These are phyloP conservation scores for Mucor piriformis DNA, from an alignment of 371 early-diverging fungal genomes.

Conservation along the genomic window DNA sequence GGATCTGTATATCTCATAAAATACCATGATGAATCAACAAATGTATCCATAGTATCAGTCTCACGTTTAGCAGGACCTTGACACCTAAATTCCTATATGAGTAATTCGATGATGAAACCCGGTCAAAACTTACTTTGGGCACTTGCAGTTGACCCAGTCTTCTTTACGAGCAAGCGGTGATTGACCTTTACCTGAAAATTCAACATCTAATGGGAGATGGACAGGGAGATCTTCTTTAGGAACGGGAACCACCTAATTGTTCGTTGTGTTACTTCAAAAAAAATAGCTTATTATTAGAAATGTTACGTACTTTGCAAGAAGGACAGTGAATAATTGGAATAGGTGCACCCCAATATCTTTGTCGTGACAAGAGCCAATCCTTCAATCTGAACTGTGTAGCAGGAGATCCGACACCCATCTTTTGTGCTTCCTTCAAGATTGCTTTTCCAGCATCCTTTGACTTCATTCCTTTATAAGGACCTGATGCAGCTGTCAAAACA, in stretches of 20 bases:
- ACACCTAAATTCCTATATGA: conserved; percentile 48
- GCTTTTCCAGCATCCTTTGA: conserved; percentile 63
- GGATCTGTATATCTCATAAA: conserved; percentile 86
- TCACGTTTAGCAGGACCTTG: conserved; percentile 78
- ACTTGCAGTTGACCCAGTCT: conserved; percentile 68
- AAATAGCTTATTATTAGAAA: too few species aligned
- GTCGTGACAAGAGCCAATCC: conserved; percentile 98
- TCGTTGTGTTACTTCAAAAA: too few species aligned
- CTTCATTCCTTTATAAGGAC: conserved; percentile 60
- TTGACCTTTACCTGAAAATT: conserved; percentile 71
- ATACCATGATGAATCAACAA: conserved; percentile 97
- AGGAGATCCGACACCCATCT: conserved; percentile 52
- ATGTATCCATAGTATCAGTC: conserved; percentile 96
- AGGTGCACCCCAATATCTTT: conserved; percentile 99
- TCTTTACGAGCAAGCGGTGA: conserved; percentile 67
- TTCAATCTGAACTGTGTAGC: conserved; percentile 78
- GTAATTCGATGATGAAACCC: too few species aligned
- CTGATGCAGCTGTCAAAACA: conserved; percentile 56
- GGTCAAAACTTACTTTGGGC: conserved; percentile 70
- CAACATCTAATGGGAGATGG: conserved; percentile 66
- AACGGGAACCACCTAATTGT: conserved; percentile 69
- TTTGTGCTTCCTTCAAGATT: conserved; percentile 57
- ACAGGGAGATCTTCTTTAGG: conserved; percentile 85
- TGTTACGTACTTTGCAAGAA: conserved; percentile 67
- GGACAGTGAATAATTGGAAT: conserved; percentile 95